These are phyloP conservation scores for Crucibulum laeve DNA, from an alignment of 768 basidiomycete genomes.

Conservation along the genomic window DNA sequence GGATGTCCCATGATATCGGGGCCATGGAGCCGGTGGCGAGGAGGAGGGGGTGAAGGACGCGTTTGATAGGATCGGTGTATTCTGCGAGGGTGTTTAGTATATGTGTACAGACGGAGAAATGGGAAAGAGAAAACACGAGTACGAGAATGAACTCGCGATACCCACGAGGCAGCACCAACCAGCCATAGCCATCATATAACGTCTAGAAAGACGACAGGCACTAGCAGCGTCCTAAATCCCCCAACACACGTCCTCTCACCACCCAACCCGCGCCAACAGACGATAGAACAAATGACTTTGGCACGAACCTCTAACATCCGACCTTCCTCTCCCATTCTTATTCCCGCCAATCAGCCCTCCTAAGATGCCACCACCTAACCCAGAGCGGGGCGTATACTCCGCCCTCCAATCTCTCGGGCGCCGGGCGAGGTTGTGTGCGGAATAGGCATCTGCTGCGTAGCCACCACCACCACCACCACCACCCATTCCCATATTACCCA, in stretches of 20 bases:
- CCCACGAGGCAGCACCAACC: no score
- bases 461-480: no score
- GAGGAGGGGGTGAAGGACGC: constrained; percentile 25
- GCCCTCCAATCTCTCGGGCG: constrained; percentile 40
- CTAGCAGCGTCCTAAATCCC: no score
- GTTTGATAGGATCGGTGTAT: constrained; percentile 24
- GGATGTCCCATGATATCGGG: constrained; percentile 47
- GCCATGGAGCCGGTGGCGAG: constrained; percentile 22
- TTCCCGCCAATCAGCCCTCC: no score
- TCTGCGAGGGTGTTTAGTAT: constrained; percentile 9
- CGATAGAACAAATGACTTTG: no score
- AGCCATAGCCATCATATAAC: no score
- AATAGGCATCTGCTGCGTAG: no score
- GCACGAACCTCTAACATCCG: constrained; percentile 30
- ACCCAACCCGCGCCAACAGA: no score
- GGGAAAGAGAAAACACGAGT: not conserved
- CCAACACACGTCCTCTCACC: no score
- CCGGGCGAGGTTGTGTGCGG: constrained; percentile 30
- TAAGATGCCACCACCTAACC: constrained; percentile 19
- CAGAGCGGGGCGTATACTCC: constrained; percentile 27
- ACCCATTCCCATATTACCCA: no score
- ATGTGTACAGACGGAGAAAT: not conserved
- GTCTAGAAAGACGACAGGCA: no score
- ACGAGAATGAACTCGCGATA: no score
- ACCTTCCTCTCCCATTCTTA: constrained; percentile 19